Base-by-base conservation (phyloP, 345 rosid genomes). In the Citropsis articulata region DNA sequence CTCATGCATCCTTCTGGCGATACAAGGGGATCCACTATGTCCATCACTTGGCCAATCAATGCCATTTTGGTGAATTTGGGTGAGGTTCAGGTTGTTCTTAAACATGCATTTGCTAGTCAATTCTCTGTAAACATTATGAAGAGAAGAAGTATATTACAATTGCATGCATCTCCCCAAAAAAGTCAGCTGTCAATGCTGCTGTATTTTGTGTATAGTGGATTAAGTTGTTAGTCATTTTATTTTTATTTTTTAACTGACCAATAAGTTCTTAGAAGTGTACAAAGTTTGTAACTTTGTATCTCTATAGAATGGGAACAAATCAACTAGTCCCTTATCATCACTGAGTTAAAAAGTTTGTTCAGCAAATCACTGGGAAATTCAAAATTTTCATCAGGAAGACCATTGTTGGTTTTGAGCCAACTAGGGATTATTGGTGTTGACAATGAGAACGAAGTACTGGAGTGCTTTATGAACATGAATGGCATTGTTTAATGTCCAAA, bases 101-200 rank as follows among this genome's bases (percentile, higher is more conserved):
- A 27, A 74, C 77, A 62, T 25, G 36, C 9, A 16, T 75, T 36
- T 2, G 66, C 62, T 28, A 48, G 63, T n/a, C 82, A 75, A 30
- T 53, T 75, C 28, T 50, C 72, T 25, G 67, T 63, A 21, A 81
- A 71, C 67, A 65, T 42, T 38, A 64, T 57, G 16, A 76, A 76
- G 10, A 64, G n/a, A 16, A 75, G 69, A 16, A 75, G 69, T 65
- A 80, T 40, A 25, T 78, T 72, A 53, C 21, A 75, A 33, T 78
- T 55, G 65, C 76, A 70, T 38, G 72, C 60, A 38, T 75, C 77
- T 27, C 79, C 79, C 18, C 30, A 45, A 14, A 7, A 7, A 19
- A 6, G 80, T 63, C 4, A 61, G 10, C 7, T 28, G 7, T 22
- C 62, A 3, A 72, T 14, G 25, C 66, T 75, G 27, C 79, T 59